Evolutionary conservation across 345 rosid species (phyloP).

Genomic region (Litchi chinensis): DNA sequence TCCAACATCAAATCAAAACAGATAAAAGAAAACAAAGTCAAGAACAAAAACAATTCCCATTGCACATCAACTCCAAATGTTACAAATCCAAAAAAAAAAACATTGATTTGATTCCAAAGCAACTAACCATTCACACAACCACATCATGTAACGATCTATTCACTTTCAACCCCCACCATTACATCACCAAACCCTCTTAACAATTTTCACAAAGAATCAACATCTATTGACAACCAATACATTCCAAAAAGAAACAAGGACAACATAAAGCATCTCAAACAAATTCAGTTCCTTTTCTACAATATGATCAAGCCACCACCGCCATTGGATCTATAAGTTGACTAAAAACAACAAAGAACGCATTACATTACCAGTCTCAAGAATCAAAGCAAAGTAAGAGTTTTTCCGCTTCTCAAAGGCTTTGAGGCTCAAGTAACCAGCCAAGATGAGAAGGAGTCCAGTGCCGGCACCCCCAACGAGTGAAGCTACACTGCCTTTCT

Average conservation of each 20-base stretch:
- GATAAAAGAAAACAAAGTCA: not conserved
- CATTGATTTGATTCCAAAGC: not conserved
- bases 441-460: constrained; percentile 77
- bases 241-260: not conserved
- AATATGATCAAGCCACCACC: not conserved
- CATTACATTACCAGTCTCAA: constrained; percentile 66
- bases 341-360: not conserved
- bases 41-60: not conserved
- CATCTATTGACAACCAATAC: not conserved
- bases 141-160: not conserved
- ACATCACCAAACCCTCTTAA: not conserved
- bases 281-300: not conserved
- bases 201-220: not conserved
- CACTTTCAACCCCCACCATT: not conserved
- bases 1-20: not conserved
- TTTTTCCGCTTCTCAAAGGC: constrained; percentile 78
- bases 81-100: not conserved
- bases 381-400: constrained; percentile 58
- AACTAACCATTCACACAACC: not conserved
- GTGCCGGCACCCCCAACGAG: constrained; percentile 80
- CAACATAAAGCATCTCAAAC: not conserved
- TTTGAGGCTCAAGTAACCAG: constrained; percentile 82
- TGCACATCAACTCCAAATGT: not conserved
- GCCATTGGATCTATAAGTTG: constrained; percentile 4
- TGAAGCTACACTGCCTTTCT: constrained; percentile 78